A percentile compares a stretch with the other conserved stretches of the same genome.
Conservation (phyloP, 169 alveolate species). For the Cryptosporidium andersoni region DNA sequence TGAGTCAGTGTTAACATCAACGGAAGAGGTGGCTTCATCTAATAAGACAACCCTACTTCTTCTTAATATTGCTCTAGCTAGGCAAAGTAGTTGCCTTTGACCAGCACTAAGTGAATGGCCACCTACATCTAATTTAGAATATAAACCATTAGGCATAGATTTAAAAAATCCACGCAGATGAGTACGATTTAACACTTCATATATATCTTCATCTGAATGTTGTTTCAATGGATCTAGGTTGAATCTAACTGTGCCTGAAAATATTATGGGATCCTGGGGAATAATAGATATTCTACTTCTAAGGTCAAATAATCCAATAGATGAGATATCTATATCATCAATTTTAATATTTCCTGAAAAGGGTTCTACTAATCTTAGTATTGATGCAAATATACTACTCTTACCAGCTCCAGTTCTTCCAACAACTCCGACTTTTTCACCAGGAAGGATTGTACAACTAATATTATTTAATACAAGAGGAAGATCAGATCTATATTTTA, state of each 20-base stretch:
- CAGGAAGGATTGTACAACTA: slow-evolving; percentile 73
- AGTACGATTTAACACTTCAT: slow-evolving; percentile 67
- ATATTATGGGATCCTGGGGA: slow-evolving; percentile 85
- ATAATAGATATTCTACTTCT: slow-evolving; percentile 80
- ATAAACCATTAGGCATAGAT: slow-evolving; percentile 71
- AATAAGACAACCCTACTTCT: slow-evolving; percentile 80
- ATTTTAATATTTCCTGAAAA: slow-evolving; percentile 75
- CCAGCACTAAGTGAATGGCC: slow-evolving; percentile 83
- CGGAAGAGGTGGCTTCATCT: slow-evolving; percentile 87
- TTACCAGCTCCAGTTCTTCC: slow-evolving; percentile 93
- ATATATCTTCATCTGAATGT: slow-evolving; percentile 71
- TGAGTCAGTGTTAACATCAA: slow-evolving; percentile 81
- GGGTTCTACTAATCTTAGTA: slow-evolving; percentile 79
- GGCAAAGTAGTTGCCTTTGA: slow-evolving; percentile 86
- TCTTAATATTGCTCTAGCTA: slow-evolving; percentile 84
- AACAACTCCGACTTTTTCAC: slow-evolving; percentile 86
- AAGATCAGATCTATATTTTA: slow-evolving; percentile 73
- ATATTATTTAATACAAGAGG: slow-evolving; percentile 78
- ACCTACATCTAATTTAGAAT: slow-evolving; percentile 76
- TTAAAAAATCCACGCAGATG: slow-evolving; percentile 44
- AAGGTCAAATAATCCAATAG: slow-evolving; percentile 63
- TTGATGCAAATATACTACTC: slow-evolving; percentile 81
- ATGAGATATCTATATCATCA: slow-evolving; percentile 75
- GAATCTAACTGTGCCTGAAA: slow-evolving; percentile 79
- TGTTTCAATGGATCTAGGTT: slow-evolving; percentile 82